Evolutionary conservation across 2,329 filamentous ascomycete genomes (phyloP).

Genomic region (Pezicula neosporulosa): DNA sequence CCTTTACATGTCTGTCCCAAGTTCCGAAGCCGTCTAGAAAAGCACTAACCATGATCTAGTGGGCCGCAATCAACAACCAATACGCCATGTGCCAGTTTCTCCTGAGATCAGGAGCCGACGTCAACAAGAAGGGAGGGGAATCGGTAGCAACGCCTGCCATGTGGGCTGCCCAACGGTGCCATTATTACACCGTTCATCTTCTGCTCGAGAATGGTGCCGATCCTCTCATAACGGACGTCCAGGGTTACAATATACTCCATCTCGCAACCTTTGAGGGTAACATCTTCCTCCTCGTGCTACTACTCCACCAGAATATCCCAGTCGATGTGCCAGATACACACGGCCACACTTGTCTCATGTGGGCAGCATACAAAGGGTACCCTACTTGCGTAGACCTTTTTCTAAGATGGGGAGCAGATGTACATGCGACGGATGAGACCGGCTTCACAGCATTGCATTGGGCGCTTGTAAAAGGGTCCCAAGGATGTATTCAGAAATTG

Average conservation of each 20-base stretch:
- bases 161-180: conserved; percentile 94
- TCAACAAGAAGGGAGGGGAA: conserved; percentile 94
- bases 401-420: conserved; percentile 90
- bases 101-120: conserved; percentile 71
- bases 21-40: not conserved
- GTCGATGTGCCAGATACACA: conserved; percentile 88
- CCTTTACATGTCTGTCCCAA: conserved; percentile 74
- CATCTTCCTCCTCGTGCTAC: conserved; percentile 80
- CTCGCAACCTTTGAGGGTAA: conserved; percentile 97
- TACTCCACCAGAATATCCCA: conserved; percentile 92
- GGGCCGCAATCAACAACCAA: conserved; percentile 99
- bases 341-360: conserved; percentile 95
- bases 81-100: conserved; percentile 97
- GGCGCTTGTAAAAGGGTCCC: conserved; percentile 90
- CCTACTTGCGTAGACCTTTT: conserved; percentile 90
- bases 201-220: conserved; percentile 90
- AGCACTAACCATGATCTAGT: conserved; percentile 49
- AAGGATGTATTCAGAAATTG: conserved; percentile 86
- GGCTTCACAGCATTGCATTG: conserved; percentile 95
- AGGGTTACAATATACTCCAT: conserved; percentile 97
- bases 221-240: conserved; percentile 84
- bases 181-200: conserved; percentile 94
- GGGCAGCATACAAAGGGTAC: conserved; percentile 97
- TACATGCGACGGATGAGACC: conserved; percentile 85
- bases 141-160: conserved; percentile 91